Evolutionary conservation across 2,329 filamentous ascomycete genomes (phyloP).

Genomic region (Rhinocladiella mackenziei): DNA sequence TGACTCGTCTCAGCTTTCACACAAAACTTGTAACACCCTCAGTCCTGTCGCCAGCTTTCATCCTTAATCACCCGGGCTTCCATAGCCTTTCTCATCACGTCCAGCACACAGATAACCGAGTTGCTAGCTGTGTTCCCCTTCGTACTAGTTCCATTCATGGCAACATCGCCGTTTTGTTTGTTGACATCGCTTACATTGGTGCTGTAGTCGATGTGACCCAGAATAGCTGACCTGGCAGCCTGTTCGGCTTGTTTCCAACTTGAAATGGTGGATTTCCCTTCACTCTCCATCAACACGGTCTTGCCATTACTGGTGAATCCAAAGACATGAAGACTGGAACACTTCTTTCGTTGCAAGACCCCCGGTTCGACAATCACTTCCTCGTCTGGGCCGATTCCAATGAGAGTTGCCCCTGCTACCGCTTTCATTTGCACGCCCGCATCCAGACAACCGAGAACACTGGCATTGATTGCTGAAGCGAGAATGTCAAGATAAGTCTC

Average conservation of each 20-base stretch:
- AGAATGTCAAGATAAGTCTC: constrained; percentile 68
- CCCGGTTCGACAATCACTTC: constrained; percentile 58
- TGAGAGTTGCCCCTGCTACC: constrained; percentile 62
- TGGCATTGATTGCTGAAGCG: constrained; percentile 75
- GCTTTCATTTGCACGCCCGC: constrained; percentile 75
- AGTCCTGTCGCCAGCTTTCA: constrained; percentile 24
- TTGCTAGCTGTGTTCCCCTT: constrained; percentile 3
- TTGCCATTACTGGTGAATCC: constrained; percentile 72
- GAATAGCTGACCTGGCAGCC: constrained; percentile 64
- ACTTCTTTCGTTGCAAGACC: constrained; percentile 57
- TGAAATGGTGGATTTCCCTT: constrained; percentile 69
- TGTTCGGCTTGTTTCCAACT: constrained; percentile 71
- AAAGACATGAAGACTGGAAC: constrained; percentile 74
- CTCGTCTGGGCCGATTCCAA: constrained; percentile 52
- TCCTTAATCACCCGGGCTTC: constrained; percentile 27
- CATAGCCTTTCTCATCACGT: constrained; percentile 25
- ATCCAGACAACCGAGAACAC: constrained; percentile 72
- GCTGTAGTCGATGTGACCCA: constrained; percentile 25
- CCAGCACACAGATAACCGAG: constrained; percentile 17
- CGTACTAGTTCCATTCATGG: constrained; percentile 16
- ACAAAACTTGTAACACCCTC: constrained; percentile 18
- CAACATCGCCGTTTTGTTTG: constrained; percentile 23
- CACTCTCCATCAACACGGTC: constrained; percentile 73
- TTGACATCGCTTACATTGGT: constrained; percentile 18
- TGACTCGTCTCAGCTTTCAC: constrained; percentile 24